These are phyloP conservation scores for Aethionema arabicum DNA, from an alignment of 345 rosid genomes.

Conservation along the genomic window DNA sequence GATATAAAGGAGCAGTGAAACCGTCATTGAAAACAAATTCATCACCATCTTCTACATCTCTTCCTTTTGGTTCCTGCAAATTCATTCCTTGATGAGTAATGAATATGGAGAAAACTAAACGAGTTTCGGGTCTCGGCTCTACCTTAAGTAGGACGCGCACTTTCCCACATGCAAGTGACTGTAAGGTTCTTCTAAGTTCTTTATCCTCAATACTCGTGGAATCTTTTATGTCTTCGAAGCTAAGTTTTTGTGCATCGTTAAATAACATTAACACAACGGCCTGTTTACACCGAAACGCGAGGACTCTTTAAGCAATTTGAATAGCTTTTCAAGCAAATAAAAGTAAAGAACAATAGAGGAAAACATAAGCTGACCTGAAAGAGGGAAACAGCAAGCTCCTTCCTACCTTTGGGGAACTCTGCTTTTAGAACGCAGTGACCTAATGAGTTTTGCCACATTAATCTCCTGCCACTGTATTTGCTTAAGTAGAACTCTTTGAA, in stretches of 20 bases:
- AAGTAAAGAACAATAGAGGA: not conserved
- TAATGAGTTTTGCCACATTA: slow-evolving; percentile 95
- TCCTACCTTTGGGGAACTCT: slow-evolving; percentile 81
- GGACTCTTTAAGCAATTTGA: slow-evolving; percentile 22
- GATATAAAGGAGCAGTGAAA: slow-evolving; percentile 68
- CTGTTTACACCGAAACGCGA: slow-evolving; percentile 39
- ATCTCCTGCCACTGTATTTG: slow-evolving; percentile 87
- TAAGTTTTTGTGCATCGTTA: slow-evolving; percentile 80
- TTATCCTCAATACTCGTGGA: slow-evolving; percentile 81
- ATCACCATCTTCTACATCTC: slow-evolving; percentile 85
- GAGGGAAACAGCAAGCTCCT: slow-evolving; percentile 90
- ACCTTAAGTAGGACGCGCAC: slow-evolving; percentile 83
- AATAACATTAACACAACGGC: slow-evolving; percentile 88
- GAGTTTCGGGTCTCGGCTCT: not conserved
- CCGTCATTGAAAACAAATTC: slow-evolving; percentile 67
- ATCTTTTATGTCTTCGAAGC: slow-evolving; percentile 77
- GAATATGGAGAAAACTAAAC: not conserved
- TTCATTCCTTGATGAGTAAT: not conserved
- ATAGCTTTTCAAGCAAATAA: not conserved
- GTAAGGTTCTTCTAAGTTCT: slow-evolving; percentile 78
- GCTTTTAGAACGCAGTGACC: slow-evolving; percentile 91
- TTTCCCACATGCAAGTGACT: slow-evolving; percentile 94
- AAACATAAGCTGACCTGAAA: slow-evolving; percentile 70
- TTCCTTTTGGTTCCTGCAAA: slow-evolving; percentile 69
- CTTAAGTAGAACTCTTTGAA: slow-evolving; percentile 94